Evolutionary conservation across 2,329 filamentous ascomycete genomes (phyloP), one percentile per base, ranked within the genome.

Genomic region (Penicillium polonicum): DNA sequence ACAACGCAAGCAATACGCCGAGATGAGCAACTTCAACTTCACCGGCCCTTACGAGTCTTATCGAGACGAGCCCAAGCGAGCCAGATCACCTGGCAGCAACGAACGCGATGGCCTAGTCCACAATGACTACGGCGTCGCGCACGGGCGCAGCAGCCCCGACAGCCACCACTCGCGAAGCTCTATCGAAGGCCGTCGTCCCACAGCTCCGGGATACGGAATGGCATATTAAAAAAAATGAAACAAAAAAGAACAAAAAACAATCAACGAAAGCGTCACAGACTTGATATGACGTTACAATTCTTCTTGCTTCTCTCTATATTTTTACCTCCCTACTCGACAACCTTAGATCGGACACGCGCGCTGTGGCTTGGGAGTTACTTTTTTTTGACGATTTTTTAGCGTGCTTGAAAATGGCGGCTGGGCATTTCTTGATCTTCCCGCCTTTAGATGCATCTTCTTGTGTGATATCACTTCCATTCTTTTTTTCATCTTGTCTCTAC

Each of bases 11-110:
- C 65, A 71, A n/a, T 68, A 65, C 48, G 64, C 71, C 12, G 74
- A 76, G 39, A 71, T 73, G 65, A 75, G 71, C 67, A 74, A 74
- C 39, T 76, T 76, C 67, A 78, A 78, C 64, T 70, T 68, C 59
- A 70, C 71, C 10, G 68, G 70, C 13, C 74, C 74, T 2, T 77
- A 77, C 55, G 74, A 76, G 55, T 68, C 76, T 19, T 78, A 75
- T 58, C 68, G 70, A n/a, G 73, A 76, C 48, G 64, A 69, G 65
- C 29, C 60, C 56, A 25, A 67, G 35, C 67, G 67, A 35, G 66
- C 69, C 35, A 62, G 60, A 42, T 65, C 65, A n/a, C 68, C 60
- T 17, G 68, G 65, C 35, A 76, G 73, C 55, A 72, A 70, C 5
- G 73, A 76, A 31, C 69, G 64, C 9, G 55, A 76, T 25, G 65